phyloP scores from a whole-genome alignment of 2,329 filamentous ascomycete genomes.

The Fonsecaea monophora region DNA sequence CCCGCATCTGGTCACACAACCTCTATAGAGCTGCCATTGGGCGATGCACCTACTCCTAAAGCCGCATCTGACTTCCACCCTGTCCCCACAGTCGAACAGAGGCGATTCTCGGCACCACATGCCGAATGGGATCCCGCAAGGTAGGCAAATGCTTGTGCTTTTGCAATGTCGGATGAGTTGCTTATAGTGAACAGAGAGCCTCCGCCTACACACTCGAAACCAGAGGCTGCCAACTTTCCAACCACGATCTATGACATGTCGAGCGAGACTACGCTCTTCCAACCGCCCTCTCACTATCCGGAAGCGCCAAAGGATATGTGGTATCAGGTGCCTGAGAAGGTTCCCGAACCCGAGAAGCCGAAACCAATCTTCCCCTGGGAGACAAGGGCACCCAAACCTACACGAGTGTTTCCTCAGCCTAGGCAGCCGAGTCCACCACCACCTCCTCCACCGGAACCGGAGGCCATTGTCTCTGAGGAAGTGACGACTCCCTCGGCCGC shows the following conservation, averaged over 20 bases:
- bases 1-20: conserved; percentile 27
- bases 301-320: conserved; percentile 87
- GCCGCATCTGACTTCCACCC: conserved; percentile 52
- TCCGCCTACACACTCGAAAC: conserved; percentile 70
- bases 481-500: conserved; percentile 21
- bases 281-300: conserved; percentile 77
- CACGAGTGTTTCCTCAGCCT: conserved; percentile 55
- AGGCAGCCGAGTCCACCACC: conserved; percentile 37
- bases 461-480: conserved; percentile 7
- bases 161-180: conserved; percentile 13
- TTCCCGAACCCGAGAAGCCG: conserved; percentile 64
- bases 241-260: conserved; percentile 83
- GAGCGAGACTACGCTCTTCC: conserved; percentile 73
- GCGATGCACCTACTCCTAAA: conserved; percentile 52
- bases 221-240: conserved; percentile 86
- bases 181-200: conserved; percentile 59
- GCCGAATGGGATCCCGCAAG: conserved; percentile 68
- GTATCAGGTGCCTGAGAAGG: conserved; percentile 73
- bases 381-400: conserved; percentile 65
- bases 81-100: conserved; percentile 54
- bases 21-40: conserved; percentile 52
- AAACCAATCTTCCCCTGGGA: conserved; percentile 93
- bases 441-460: conserved; percentile 26
- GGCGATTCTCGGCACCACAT: conserved; percentile 63
- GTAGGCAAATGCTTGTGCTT: conserved; percentile 48